These are phyloP conservation scores for Carex littledalei DNA, from an alignment of 176 grass and related monocot genomes.

Conservation along the genomic window DNA sequence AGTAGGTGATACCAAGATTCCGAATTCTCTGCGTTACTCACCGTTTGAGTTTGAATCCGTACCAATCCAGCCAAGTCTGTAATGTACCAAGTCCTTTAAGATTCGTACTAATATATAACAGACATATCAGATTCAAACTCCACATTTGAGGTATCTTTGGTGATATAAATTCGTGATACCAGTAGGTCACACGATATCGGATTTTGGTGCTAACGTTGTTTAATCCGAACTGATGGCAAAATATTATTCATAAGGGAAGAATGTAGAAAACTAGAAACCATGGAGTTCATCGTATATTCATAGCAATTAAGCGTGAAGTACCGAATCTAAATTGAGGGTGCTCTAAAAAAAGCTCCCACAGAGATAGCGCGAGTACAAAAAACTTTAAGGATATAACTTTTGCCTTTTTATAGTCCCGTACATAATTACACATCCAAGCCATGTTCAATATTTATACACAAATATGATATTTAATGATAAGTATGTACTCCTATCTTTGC, in stretches of 20 bases:
- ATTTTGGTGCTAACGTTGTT: too few species aligned
- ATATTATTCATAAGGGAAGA: neutral
- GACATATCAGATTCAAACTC: too few species aligned
- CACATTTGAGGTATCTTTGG: too few species aligned
- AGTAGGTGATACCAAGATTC: too few species aligned
- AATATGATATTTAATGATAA: neutral
- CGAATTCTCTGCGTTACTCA: too few species aligned
- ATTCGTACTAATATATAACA: too few species aligned
- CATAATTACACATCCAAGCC: neutral
- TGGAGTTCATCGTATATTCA: neutral
- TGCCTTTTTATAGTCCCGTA: neutral
- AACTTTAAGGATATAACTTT: neutral
- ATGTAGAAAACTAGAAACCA: neutral
- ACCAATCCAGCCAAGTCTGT: too few species aligned
- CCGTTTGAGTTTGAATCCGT: too few species aligned
- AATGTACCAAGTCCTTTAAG: too few species aligned
- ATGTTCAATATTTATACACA: neutral
- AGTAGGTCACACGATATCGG: too few species aligned
- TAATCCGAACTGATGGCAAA: too few species aligned
- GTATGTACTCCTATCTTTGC: neutral
- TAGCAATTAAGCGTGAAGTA: neutral
- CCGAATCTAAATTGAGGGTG: neutral
- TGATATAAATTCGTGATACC: too few species aligned
- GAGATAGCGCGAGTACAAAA: neutral
- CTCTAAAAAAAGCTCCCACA: neutral